Base-by-base conservation (phyloP, 179 eudicot genomes). In the Beta lomatogona region DNA sequence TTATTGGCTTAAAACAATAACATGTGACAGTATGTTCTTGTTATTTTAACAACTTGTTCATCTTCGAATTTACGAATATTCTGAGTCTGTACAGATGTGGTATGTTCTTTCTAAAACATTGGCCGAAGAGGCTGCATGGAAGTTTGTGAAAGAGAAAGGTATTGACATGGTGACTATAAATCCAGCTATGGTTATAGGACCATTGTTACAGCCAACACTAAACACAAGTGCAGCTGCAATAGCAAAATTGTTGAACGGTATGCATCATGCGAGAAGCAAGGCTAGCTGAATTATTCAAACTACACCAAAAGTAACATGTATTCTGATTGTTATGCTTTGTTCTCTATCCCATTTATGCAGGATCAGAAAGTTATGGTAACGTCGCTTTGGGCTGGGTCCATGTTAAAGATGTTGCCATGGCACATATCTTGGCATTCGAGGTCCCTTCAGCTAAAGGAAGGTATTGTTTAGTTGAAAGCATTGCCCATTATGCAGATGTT, bases 41-140 rank as follows among this genome's bases (percentile, higher is more conserved):
- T n/a, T 22, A 71, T 52, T 50, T 52, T 10, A 22, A 52, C 19
- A 21, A 50, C n/a, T 6, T 73, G 45, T 59, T 76, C 22, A 12
- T 46, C 25, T 55, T 21, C 28, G 44, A 22, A 22, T 55, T 83
- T 73, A 71, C 22, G 52, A 15, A n/a, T 18, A n/a, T 46, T 67
- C 2, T 52, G 52, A 25, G n/a, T 28, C 48, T 46, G 12, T 81
- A 11, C 72, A 87, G 87, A 22, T 75, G 84, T 90, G 93, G 93
- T 90, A 90, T 81, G 73, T 86, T 18, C 89, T 90, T n/a, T 90
- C 93, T 5, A 90, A 88, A 82, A 90, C 91, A 50, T 80, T 90
- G 85, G 91, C 93, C 8, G 91, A 91, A 81, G 93, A 91, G 28
- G 89, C 91, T 75, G 93, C 91, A 22, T 91, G 93, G 93, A 88